Percentiles rank a stretch among this genome's conserved stretches.
These are phyloP conservation scores for Chlorella sp. DNA, from an alignment of 139 green algal genomes.

Conservation along the genomic window DNA sequence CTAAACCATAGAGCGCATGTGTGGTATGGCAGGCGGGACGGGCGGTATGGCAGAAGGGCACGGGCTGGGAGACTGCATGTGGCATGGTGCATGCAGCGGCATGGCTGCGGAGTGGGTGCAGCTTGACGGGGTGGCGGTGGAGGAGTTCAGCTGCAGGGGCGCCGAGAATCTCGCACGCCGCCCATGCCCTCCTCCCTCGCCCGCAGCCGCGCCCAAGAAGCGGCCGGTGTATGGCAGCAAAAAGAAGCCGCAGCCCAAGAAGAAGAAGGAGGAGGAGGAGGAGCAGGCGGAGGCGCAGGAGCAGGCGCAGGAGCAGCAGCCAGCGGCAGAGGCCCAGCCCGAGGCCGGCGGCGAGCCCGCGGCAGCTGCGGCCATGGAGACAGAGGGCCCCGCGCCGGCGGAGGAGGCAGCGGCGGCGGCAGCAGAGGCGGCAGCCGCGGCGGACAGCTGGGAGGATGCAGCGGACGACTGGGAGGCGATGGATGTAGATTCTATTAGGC, in stretches of 20 bases:
- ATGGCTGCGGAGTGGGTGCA: no score
- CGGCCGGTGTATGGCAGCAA: slow-evolving; percentile 71
- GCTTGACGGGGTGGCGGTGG: no score
- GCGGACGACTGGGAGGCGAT: slow-evolving; percentile 73
- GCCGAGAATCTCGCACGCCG: no score
- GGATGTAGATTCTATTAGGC: slow-evolving; percentile 58
- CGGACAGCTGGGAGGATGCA: slow-evolving; percentile 51
- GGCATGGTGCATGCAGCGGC: no score
- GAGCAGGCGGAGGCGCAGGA: slow-evolving; percentile 7
- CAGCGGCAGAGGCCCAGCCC: slow-evolving; percentile 55
- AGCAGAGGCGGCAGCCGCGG: slow-evolving; percentile 9
- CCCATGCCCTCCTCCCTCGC: neutral
- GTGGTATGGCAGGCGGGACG: no score
- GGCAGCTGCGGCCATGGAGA: neutral
- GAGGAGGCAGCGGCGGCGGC: slow-evolving; percentile 17
- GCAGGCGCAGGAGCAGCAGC: slow-evolving; percentile 21
- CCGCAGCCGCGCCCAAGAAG: slow-evolving; percentile 47
- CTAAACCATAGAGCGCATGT: no score
- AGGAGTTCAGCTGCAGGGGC: no score
- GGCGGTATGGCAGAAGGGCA: no score
- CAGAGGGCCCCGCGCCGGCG: neutral
- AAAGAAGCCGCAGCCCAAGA: slow-evolving; percentile 64
- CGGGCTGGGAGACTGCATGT: no score
- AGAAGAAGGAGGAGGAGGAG: slow-evolving; percentile 50
- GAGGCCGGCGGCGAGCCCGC: slow-evolving; percentile 28